These are phyloP conservation scores for Trichocomaceae sp. DNA, from an alignment of 2,329 filamentous ascomycete genomes.

Conservation along the genomic window DNA sequence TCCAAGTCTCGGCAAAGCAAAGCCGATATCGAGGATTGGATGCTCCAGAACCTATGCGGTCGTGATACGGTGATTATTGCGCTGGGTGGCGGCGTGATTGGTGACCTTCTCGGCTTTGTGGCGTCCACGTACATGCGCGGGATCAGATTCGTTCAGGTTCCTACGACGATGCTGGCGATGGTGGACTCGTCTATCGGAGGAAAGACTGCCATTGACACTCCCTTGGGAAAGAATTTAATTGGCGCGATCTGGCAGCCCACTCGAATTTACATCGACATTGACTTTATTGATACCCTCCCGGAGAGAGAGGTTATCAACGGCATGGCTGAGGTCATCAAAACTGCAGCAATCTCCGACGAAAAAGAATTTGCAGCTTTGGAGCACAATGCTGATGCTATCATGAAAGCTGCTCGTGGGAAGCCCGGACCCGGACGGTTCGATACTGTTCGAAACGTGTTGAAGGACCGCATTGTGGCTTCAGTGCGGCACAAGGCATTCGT, in stretches of 20 bases:
- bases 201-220: constrained; percentile 96
- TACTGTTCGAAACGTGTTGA: constrained; percentile 63
- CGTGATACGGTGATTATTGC: constrained; percentile 93
- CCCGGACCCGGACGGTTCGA: constrained; percentile 56
- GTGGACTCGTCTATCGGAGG: constrained; percentile 97
- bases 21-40: constrained; percentile 94
- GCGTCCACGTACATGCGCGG: constrained; percentile 98
- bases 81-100: constrained; percentile 91
- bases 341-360: constrained; percentile 92
- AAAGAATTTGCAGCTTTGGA: constrained; percentile 78
- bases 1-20: constrained; percentile 93
- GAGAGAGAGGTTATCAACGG: constrained; percentile 94
- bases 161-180: constrained; percentile 91
- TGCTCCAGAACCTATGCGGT: constrained; percentile 82
- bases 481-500: constrained; percentile 92
- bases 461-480: constrained; percentile 78
- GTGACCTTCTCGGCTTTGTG: constrained; percentile 95
- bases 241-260: constrained; percentile 95
- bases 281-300: constrained; percentile 84
- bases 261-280: constrained; percentile 88
- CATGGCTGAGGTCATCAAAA: constrained; percentile 98
- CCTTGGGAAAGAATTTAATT: constrained; percentile 90
- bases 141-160: constrained; percentile 91
- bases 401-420: constrained; percentile 61
- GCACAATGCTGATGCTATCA: constrained; percentile 68